Percentiles rank a stretch among this genome's conserved stretches.
Evolutionary conservation across 495 filamentous ascomycete genomes (phyloP).

Genomic region (Cercophora sp.): DNA sequence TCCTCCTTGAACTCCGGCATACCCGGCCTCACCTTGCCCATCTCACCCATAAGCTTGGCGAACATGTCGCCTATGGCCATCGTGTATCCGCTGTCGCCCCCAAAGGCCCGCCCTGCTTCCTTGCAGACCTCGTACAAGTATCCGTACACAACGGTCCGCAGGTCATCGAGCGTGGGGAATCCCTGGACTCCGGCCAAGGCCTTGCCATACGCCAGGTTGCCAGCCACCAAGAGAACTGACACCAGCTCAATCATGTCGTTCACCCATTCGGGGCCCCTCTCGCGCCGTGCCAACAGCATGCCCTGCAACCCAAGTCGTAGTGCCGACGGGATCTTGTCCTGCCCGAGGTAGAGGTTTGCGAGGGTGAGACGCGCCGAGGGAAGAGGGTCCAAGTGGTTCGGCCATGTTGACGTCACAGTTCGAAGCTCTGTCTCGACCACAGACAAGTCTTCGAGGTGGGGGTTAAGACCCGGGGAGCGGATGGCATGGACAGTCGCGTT

Average conservation of each 20-base stretch:
- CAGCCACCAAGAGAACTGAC: conserved; percentile 5
- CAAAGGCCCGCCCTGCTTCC: conserved; percentile 14
- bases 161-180: conserved; percentile 11
- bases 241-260: conserved; percentile 21
- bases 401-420: conserved; percentile 13
- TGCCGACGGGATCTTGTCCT: conserved; percentile 12
- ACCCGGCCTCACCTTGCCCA: conserved; percentile 3
- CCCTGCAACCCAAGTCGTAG: conserved; percentile 20
- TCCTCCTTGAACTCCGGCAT: conserved; percentile 14
- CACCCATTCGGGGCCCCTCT: conserved; percentile 17
- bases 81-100: conserved; percentile 12
- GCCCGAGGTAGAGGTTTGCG: conserved; percentile 12
- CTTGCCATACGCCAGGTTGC: not conserved
- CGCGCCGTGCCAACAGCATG: conserved; percentile 10
- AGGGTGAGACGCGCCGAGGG: conserved; percentile 16
- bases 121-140: conserved; percentile 16
- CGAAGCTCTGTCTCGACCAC: conserved; percentile 13
- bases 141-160: conserved; percentile 16
- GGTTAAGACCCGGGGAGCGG: conserved; percentile 14
- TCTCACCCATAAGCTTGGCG: not conserved
- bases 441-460: conserved; percentile 14
- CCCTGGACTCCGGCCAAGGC: not conserved
- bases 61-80: conserved; percentile 11
- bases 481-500: conserved; percentile 4
- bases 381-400: conserved; percentile 21